These are phyloP conservation scores for Trametes cubensis DNA, from an alignment of 768 basidiomycete genomes.

Conservation along the genomic window DNA sequence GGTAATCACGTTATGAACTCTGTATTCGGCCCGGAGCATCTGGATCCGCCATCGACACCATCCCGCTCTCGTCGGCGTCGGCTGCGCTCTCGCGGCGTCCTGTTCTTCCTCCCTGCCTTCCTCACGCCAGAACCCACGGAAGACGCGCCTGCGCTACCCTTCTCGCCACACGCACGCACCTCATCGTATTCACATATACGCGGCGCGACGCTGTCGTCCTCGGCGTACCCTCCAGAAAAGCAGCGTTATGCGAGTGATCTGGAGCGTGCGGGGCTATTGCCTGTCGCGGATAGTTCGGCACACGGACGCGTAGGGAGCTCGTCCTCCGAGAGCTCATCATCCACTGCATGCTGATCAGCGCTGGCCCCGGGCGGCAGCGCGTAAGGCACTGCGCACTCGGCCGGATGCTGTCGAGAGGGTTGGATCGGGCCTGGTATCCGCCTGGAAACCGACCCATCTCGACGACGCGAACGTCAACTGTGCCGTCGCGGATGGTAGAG, in stretches of 20 bases:
- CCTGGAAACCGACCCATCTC: background rate
- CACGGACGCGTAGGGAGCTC: constrained; percentile 19
- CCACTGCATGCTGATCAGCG: constrained; percentile 12
- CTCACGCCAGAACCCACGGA: constrained; percentile 52
- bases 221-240: constrained; percentile 48
- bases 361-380: constrained; percentile 9
- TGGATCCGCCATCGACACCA: constrained; percentile 48
- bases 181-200: constrained; percentile 31
- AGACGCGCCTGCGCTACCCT: constrained; percentile 28
- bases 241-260: constrained; percentile 40
- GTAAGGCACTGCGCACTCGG: constrained; percentile 5
- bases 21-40: constrained; percentile 43
- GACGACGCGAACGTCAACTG: background rate
- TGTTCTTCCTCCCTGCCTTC: constrained; percentile 84
- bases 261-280: constrained; percentile 35
- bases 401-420: background rate
- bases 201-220: constrained; percentile 2
- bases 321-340: constrained; percentile 16
- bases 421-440: background rate
- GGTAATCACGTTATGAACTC: constrained; percentile 59
- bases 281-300: constrained; percentile 2
- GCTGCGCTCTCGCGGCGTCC: constrained; percentile 56
- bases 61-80: constrained; percentile 47
- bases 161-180: constrained; percentile 26
- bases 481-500: background rate